Evolutionary conservation across 768 basidiomycete species (phyloP).

Genomic region (Panaeolus papilionaceus): DNA sequence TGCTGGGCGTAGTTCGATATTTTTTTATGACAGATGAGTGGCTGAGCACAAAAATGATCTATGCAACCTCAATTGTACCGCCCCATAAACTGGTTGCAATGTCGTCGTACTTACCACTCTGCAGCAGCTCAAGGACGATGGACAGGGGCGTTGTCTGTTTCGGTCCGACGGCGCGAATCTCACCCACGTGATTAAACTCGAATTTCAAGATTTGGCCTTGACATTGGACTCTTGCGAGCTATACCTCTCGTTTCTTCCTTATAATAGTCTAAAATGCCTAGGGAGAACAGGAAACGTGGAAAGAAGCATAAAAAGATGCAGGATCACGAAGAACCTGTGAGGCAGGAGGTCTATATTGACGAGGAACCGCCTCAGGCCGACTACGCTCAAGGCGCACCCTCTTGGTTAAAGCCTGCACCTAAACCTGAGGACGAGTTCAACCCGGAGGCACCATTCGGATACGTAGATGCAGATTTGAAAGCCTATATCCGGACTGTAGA

Average conservation of each 20-base stretch:
- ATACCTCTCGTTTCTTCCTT: slow-evolving; percentile 10
- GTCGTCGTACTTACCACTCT: too few relatives aligned
- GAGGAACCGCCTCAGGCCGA: slow-evolving; percentile 26
- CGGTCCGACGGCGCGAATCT: too few relatives aligned
- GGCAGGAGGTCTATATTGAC: slow-evolving; percentile 20
- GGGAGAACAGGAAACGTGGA: slow-evolving; percentile 77
- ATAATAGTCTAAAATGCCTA: slow-evolving; percentile 56
- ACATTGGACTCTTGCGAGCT: not conserved
- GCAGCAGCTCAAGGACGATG: too few relatives aligned
- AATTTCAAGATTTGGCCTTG: slow-evolving; percentile 9
- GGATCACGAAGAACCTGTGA: slow-evolving; percentile 30
- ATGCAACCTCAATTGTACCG: too few relatives aligned
- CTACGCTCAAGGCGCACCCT: slow-evolving; percentile 50
- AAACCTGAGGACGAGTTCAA: slow-evolving; percentile 45
- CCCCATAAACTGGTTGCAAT: too few relatives aligned
- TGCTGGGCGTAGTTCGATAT: too few relatives aligned
- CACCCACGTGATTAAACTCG: not conserved
- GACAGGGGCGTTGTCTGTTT: too few relatives aligned
- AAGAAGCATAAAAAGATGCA: slow-evolving; percentile 70
- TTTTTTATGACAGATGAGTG: too few relatives aligned
- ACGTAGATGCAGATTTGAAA: slow-evolving; percentile 88
- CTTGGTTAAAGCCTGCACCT: slow-evolving; percentile 68
- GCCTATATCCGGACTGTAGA: slow-evolving; percentile 93
- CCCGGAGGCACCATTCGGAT: slow-evolving; percentile 86
- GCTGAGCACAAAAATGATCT: too few relatives aligned